Conservation (phyloP, 1,139 yeast species). For the Debaryomyces nepalensis region DNA sequence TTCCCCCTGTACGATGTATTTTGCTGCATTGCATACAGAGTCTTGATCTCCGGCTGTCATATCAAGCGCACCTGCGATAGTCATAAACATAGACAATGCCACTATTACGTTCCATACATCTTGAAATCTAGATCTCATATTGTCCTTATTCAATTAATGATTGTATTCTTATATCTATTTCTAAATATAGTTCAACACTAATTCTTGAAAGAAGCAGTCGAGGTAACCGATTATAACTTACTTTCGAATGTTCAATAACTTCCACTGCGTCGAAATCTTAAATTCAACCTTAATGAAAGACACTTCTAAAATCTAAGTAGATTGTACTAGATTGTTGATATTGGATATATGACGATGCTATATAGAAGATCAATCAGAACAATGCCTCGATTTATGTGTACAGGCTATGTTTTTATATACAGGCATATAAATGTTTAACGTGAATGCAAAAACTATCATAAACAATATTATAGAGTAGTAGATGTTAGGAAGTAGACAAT, state of each 20-base stretch:
- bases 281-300: too few species aligned
- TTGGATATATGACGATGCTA: too few species aligned
- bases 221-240: too few species aligned
- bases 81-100: background rate
- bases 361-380: too few species aligned
- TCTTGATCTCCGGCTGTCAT: slow-evolving; percentile 21
- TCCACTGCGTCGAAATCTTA: too few species aligned
- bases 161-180: background rate
- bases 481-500: too few species aligned
- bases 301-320: too few species aligned
- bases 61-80: slow-evolving; percentile 22
- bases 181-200: slow-evolving; percentile 3
- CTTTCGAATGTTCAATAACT: too few species aligned
- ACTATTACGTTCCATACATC: background rate
- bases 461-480: background rate
- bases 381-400: background rate
- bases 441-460: background rate
- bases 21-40: slow-evolving; percentile 57
- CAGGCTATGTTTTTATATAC: background rate
- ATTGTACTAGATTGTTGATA: too few species aligned
- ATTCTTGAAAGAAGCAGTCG: too few species aligned
- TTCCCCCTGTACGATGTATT: slow-evolving; percentile 51
- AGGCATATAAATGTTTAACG: background rate
- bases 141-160: background rate
- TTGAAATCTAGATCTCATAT: slow-evolving; percentile 3